These are phyloP conservation scores for Nicotiana tabacum DNA, from an alignment of 257 asterid species.

Conservation along the genomic window DNA sequence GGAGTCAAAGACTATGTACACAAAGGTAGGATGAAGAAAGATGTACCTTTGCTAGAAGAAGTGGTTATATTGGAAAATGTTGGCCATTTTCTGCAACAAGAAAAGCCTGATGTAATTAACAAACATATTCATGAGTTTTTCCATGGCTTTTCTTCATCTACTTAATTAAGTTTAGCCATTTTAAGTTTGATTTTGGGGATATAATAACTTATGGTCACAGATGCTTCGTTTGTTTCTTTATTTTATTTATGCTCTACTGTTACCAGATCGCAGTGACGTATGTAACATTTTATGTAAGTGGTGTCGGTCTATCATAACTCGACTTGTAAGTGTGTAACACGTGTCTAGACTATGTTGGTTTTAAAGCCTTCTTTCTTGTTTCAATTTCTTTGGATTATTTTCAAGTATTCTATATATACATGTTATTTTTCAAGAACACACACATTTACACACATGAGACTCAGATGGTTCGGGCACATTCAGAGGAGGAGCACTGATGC, in stretches of 20 bases:
- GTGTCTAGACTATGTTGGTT: not conserved
- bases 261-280: too few species aligned
- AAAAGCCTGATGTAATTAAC: constrained; percentile 25
- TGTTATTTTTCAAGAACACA: too few species aligned
- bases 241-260: too few species aligned
- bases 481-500: too few species aligned
- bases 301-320: too few species aligned
- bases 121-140: constrained; percentile 25
- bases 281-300: not conserved
- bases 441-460: too few species aligned
- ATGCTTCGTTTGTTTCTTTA: too few species aligned
- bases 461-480: too few species aligned
- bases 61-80: constrained; percentile 39
- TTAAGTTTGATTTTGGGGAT: not conserved
- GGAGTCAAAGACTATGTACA: constrained; percentile 34
- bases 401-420: too few species aligned
- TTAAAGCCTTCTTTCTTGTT: not conserved
- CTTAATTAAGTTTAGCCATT: not conserved
- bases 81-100: constrained; percentile 37
- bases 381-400: too few species aligned
- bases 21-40: constrained; percentile 26
- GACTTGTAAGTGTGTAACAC: too few species aligned
- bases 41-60: constrained; percentile 31
- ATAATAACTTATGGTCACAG: too few species aligned
- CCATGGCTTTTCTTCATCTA: constrained; percentile 9